Conservation (phyloP, 2,329 filamentous ascomycete genomes). For the Fusarium stilboides region DNA sequence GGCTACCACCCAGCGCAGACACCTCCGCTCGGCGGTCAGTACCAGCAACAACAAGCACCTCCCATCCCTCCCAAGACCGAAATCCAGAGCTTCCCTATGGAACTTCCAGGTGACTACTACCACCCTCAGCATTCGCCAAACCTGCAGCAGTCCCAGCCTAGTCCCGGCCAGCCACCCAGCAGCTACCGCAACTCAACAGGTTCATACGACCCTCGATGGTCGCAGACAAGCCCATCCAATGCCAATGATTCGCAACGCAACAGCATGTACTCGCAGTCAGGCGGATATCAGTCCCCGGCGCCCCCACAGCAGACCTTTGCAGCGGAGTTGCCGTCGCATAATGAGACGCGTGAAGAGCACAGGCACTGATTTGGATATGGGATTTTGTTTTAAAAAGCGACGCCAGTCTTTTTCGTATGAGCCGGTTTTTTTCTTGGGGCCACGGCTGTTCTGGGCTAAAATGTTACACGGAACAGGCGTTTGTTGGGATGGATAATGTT, state of each 20-base stretch:
- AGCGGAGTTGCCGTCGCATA: conserved; percentile 63
- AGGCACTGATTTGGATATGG: conserved; percentile 19
- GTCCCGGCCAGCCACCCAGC: conserved; percentile 33
- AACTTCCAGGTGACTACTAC: conserved; percentile 67
- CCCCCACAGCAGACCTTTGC: conserved; percentile 60
- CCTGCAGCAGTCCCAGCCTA: conserved; percentile 44
- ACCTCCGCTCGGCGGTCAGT: conserved; percentile 37
- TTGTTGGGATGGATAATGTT: conserved; percentile 15
- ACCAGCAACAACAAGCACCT: conserved; percentile 42
- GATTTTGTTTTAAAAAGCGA: conserved; percentile 3
- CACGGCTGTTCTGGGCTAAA: conserved; percentile 19
- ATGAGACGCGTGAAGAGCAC: conserved; percentile 64
- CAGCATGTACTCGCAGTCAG: conserved; percentile 49
- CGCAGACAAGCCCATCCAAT: conserved; percentile 51
- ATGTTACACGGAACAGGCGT: conserved; percentile 28
- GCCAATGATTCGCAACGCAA: conserved; percentile 42
- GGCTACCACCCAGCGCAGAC: conserved; percentile 40
- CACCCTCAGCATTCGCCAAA: conserved; percentile 57
- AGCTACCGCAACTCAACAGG: conserved; percentile 47
- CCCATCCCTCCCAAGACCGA: conserved; percentile 47
- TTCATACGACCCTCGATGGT: conserved; percentile 60
- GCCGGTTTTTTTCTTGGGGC: neutral
- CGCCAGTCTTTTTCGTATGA: conserved; percentile 8
- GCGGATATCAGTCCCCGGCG: conserved; percentile 57
- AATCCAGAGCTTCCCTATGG: conserved; percentile 53